phyloP scores from a whole-genome alignment of 352 stramenopile species.

The Hyaloperonospora brassicae region DNA sequence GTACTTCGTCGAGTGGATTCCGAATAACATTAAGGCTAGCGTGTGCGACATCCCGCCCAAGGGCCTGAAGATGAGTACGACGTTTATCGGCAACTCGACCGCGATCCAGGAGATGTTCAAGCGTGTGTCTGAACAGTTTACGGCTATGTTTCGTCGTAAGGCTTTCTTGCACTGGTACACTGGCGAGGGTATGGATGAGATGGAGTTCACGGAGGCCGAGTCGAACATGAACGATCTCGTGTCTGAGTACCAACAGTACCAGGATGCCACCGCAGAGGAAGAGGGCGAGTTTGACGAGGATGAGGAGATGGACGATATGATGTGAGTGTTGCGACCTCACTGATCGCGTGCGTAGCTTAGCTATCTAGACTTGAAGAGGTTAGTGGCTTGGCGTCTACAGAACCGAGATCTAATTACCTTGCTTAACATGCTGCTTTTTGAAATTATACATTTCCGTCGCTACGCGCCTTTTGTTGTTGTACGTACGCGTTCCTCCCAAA shows the following conservation, averaged over 20 bases:
- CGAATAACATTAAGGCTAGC: conserved; percentile 99
- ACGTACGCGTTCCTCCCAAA: background rate
- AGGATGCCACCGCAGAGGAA: conserved; percentile 98
- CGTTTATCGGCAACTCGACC: conserved; percentile 99
- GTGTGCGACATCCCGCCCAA: conserved; percentile 98
- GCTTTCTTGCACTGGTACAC: conserved; percentile 99
- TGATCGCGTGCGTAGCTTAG: conserved; percentile 50
- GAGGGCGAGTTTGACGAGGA: conserved; percentile 96
- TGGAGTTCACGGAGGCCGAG: conserved; percentile 99
- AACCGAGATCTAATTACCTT: conserved; percentile 60
- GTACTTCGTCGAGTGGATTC: conserved; percentile 99
- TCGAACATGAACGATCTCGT: conserved; percentile 99
- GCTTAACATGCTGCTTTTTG: conserved; percentile 28
- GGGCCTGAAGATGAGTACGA: conserved; percentile 97
- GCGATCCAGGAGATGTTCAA: conserved; percentile 99
- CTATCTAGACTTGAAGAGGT: conserved; percentile 49
- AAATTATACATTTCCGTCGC: conserved; percentile 9
- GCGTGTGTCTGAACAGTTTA: conserved; percentile 99
- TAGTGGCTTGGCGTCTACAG: conserved; percentile 46
- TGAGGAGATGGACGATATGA: conserved; percentile 91
- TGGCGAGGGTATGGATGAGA: conserved; percentile 99
- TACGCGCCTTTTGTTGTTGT: conserved; percentile 7
- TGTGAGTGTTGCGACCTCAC: conserved; percentile 50
- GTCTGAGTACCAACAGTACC: conserved; percentile 99
- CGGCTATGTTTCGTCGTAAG: conserved; percentile 99